phyloP scores from a whole-genome alignment of 371 early-diverging fungal genomes.

The Cladochytrium tenue region DNA sequence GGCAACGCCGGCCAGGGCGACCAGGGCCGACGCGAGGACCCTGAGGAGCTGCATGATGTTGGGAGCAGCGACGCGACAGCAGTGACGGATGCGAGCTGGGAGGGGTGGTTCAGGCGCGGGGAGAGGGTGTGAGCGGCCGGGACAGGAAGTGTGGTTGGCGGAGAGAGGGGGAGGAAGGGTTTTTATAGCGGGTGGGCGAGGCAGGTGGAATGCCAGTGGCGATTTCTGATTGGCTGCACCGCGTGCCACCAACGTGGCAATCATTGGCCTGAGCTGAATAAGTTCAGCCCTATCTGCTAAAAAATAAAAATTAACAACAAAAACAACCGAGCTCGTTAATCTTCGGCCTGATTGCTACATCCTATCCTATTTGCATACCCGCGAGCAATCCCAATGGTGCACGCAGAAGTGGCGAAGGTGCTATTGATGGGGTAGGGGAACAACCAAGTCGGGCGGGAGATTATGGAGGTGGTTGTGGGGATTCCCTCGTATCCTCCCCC shows the following conservation, averaged over 20 bases:
- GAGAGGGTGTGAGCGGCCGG: background rate
- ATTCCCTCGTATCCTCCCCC: background rate
- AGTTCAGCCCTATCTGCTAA: too few species aligned
- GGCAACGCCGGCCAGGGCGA: slow-evolving; percentile 18
- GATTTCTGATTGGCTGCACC: background rate
- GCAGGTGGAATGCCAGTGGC: background rate
- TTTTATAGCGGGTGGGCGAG: background rate
- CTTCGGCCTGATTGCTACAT: background rate
- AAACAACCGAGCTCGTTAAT: background rate
- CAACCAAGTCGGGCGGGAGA: background rate
- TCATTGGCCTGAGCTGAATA: background rate
- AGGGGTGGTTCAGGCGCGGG: background rate
- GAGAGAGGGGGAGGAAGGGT: background rate
- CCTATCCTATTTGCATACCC: background rate
- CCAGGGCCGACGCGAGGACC: slow-evolving; percentile 9
- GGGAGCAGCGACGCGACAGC: too few species aligned
- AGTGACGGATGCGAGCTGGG: too few species aligned
- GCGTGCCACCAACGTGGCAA: background rate
- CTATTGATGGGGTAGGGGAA: background rate
- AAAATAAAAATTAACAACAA: too few species aligned
- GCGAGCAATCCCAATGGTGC: background rate
- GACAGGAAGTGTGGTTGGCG: background rate
- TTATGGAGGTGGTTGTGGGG: background rate
- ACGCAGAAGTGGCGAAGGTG: background rate
- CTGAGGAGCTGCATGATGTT: slow-evolving; percentile 6